Evolutionary conservation across 2,329 filamentous ascomycete species (phyloP).

Genomic region (Pseudogymnoascus sp.): DNA sequence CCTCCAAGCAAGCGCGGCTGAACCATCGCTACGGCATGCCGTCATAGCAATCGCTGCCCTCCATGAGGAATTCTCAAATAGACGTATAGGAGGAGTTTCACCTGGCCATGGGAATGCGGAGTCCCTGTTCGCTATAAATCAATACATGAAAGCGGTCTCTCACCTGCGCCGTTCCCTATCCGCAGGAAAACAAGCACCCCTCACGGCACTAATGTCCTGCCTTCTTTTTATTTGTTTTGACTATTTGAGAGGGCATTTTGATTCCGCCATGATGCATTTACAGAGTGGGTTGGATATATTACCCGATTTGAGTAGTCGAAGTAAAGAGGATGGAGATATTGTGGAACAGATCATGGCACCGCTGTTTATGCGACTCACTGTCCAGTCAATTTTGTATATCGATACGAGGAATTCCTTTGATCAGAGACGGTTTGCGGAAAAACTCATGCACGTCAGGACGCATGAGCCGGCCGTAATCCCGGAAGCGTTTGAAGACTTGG

Average conservation of each 20-base stretch:
- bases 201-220: conserved; percentile 23
- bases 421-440: conserved; percentile 14
- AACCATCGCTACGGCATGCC: conserved; percentile 23
- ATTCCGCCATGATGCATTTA: conserved; percentile 24
- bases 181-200: conserved; percentile 17
- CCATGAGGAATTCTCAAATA: conserved; percentile 21
- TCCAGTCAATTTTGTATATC: conserved; percentile 24
- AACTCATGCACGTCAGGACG: conserved; percentile 14
- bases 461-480: conserved; percentile 10
- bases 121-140: conserved; percentile 19
- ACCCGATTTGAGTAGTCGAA: conserved; percentile 7
- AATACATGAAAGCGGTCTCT: conserved; percentile 25
- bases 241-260: conserved; percentile 21
- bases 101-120: neutral
- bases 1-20: conserved; percentile 19
- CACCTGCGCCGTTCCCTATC: conserved; percentile 20
- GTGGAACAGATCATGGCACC: conserved; percentile 20
- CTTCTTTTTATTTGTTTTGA: conserved; percentile 25
- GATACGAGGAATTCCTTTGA: conserved; percentile 19
- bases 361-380: conserved; percentile 21
- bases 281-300: conserved; percentile 21
- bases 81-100: conserved; percentile 10
- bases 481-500: conserved; percentile 16
- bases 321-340: conserved; percentile 13
- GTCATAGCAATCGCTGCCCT: conserved; percentile 24